These are phyloP conservation scores for Colletotrichum sp. DNA, from an alignment of 2,329 filamentous ascomycete species.

Conservation along the genomic window DNA sequence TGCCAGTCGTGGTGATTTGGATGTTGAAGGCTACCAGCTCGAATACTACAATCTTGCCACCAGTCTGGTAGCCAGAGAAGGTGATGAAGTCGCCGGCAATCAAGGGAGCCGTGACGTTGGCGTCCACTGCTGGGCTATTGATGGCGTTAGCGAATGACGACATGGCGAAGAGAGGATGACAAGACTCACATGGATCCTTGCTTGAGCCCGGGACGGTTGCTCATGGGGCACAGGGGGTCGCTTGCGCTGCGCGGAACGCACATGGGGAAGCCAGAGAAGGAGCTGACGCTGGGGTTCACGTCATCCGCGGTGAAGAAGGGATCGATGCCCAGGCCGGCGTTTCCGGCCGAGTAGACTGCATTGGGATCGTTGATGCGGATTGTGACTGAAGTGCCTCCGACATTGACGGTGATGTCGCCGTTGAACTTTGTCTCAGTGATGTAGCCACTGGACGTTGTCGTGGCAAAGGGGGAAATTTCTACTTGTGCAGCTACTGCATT, in stretches of 20 bases:
- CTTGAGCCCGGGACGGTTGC: constrained; percentile 33
- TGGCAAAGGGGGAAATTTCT: constrained; percentile 36
- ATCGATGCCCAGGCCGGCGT: constrained; percentile 22
- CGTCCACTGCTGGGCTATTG: constrained; percentile 35
- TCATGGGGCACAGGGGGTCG: constrained; percentile 37
- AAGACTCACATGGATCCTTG: constrained; percentile 21
- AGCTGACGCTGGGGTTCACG: constrained; percentile 48
- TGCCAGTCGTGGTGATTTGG: constrained; percentile 37
- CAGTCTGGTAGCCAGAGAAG: constrained; percentile 37
- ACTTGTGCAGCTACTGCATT: constrained; percentile 42
- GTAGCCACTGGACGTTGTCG: constrained; percentile 38
- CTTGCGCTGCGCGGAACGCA: constrained; percentile 48
- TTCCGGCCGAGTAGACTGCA: constrained; percentile 43
- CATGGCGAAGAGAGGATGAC: background rate
- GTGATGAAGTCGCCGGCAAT: constrained; percentile 44
- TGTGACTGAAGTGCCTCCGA: constrained; percentile 30
- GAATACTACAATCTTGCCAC: constrained; percentile 39
- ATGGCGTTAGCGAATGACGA: background rate
- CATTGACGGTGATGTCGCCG: constrained; percentile 38
- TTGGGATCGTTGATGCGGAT: constrained; percentile 48
- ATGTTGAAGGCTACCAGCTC: constrained; percentile 40
- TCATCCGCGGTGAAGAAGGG: constrained; percentile 53
- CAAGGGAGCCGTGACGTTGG: constrained; percentile 43
- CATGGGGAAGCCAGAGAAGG: constrained; percentile 56
- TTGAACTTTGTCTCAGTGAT: constrained; percentile 36